A percentile compares a stretch with the other conserved stretches of the same genome.
phyloP scores from a whole-genome alignment of 2,329 filamentous ascomycete genomes.

The Cytospora piceae region DNA sequence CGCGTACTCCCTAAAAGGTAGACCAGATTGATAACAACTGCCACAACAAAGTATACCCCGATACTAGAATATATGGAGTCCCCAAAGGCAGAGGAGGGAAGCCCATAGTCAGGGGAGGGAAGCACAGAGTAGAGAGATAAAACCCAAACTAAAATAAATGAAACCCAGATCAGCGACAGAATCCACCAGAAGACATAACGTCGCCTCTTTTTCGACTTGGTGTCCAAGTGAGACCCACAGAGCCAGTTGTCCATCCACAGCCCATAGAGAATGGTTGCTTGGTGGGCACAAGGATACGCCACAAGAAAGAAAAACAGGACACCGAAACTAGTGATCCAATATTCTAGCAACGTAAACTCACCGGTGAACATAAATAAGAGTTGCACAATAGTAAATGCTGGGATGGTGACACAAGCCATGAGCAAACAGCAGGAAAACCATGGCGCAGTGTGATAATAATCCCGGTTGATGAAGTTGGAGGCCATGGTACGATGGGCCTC shows the following conservation, averaged over 20 bases:
- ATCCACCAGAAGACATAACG: background rate
- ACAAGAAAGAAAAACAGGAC: background rate
- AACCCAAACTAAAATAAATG: background rate
- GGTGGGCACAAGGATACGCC: background rate
- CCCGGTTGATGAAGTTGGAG: background rate
- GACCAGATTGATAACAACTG: background rate
- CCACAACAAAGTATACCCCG: background rate
- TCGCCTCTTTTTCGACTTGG: background rate
- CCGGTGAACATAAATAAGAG: background rate
- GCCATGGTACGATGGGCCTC: background rate
- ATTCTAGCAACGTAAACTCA: background rate
- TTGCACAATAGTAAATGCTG: background rate
- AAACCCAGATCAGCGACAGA: background rate
- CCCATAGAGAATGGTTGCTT: background rate
- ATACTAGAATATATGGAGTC: background rate
- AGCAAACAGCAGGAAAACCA: background rate
- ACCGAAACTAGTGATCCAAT: background rate
- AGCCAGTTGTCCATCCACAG: background rate
- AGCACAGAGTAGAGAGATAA: too few species aligned
- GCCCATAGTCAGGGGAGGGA: too few species aligned
- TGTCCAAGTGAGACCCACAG: background rate
- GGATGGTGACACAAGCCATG: background rate
- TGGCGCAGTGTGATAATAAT: background rate
- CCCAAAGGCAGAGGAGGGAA: too few species aligned
- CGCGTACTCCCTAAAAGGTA: too few species aligned